phyloP scores from a whole-genome alignment of 192 early-diverging fungal genomes.

The Linnemannia elongata region DNA sequence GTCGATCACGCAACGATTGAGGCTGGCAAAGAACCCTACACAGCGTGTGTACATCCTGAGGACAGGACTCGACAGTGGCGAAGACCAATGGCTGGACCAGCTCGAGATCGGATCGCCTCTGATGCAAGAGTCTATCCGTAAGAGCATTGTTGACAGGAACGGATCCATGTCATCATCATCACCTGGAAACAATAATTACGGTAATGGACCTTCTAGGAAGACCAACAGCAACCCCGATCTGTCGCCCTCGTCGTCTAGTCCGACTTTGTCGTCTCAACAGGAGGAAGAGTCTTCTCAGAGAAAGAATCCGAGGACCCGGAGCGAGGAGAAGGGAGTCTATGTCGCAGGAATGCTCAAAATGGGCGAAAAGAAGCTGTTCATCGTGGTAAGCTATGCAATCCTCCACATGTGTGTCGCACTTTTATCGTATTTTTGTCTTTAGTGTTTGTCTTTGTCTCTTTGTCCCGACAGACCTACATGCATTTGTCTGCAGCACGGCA shows the following conservation, averaged over 20 bases:
- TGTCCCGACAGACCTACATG: background rate
- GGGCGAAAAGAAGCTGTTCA: constrained; percentile 57
- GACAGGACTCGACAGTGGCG: constrained; percentile 43
- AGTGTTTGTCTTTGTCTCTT: background rate
- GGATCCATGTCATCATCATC: background rate
- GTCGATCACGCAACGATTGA: constrained; percentile 50
- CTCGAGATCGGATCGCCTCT: constrained; percentile 38
- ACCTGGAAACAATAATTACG: background rate
- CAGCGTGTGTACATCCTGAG: constrained; percentile 56
- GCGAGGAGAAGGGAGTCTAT: constrained; percentile 46
- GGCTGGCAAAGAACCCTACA: constrained; percentile 48
- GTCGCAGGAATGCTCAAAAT: constrained; percentile 61
- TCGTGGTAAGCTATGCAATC: constrained; percentile 42
- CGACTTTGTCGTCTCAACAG: background rate
- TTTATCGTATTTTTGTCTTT: constrained; percentile 1
- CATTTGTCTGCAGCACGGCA: background rate
- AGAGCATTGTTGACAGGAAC: constrained; percentile 20
- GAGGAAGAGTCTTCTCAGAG: constrained; percentile 4
- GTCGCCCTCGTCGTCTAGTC: background rate
- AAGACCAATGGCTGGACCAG: constrained; percentile 50
- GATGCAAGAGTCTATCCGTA: constrained; percentile 29
- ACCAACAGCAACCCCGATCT: background rate
- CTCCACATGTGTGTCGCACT: background rate
- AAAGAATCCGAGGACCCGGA: constrained; percentile 9
- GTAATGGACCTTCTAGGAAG: background rate